These are phyloP conservation scores for Cordyceps pruinosa DNA, from an alignment of 2,329 filamentous ascomycete species.

Conservation along the genomic window DNA sequence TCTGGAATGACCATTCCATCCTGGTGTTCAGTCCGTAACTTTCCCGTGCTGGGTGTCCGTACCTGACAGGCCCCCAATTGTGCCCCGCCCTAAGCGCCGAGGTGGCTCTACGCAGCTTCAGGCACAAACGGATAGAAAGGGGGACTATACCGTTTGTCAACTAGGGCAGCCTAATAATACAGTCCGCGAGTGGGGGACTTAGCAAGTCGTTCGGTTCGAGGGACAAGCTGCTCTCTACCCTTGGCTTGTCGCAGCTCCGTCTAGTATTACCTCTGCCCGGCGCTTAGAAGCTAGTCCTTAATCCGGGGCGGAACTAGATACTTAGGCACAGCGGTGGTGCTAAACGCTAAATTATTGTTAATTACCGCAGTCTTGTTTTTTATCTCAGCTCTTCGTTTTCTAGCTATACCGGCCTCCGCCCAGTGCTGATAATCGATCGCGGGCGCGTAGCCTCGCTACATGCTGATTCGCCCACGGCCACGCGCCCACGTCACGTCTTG, in stretches of 20 bases:
- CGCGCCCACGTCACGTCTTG: conserved; percentile 7
- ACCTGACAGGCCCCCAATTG: not conserved
- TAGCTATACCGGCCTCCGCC: no score
- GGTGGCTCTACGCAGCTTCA: not conserved
- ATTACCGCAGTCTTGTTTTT: not conserved
- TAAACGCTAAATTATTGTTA: not conserved
- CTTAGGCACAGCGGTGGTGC: no score
- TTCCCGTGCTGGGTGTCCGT: not conserved
- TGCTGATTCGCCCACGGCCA: conserved; percentile 10
- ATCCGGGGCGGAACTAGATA: no score
- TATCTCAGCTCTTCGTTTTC: not conserved
- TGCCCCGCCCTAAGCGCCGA: not conserved
- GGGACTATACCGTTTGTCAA: not conserved
- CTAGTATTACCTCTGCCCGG: not conserved
- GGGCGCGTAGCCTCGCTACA: conserved; percentile 8
- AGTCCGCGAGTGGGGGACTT: not conserved
- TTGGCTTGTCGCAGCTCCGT: not conserved
- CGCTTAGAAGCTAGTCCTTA: conserved; percentile 3
- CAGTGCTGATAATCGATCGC: not conserved
- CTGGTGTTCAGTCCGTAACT: not conserved
- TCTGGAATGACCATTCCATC: conserved; percentile 3
- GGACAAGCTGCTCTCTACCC: not conserved
- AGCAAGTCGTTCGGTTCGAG: not conserved
- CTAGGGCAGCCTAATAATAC: conserved; percentile 3
- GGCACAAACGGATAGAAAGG: not conserved